These are phyloP conservation scores for Tetradesmus lagerheimii DNA, from an alignment of 139 green algal genomes.

Conservation along the genomic window DNA sequence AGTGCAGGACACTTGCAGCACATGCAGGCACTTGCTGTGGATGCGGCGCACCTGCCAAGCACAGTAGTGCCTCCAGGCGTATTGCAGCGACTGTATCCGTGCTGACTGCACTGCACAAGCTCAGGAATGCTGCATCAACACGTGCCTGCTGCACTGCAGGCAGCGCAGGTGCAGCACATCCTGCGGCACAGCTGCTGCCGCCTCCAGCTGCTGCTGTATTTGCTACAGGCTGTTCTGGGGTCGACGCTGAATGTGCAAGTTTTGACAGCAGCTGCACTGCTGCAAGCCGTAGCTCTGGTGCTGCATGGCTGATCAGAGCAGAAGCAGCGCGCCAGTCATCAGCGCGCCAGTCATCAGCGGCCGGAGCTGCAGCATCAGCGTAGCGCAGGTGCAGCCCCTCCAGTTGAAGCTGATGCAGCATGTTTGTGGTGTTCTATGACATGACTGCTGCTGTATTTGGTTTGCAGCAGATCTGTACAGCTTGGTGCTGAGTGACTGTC, in stretches of 20 bases:
- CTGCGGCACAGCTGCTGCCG: not conserved
- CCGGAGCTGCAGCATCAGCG: not conserved
- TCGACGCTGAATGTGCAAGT: not conserved
- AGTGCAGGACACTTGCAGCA: too few relatives aligned
- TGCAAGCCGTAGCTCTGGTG: not conserved
- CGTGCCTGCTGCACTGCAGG: not conserved
- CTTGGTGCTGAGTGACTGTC: not conserved
- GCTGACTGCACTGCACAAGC: not conserved
- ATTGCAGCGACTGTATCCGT: conserved; percentile 6
- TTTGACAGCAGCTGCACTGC: conserved; percentile 7
- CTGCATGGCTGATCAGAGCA: not conserved
- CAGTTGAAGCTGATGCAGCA: not conserved
- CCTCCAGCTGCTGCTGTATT: not conserved
- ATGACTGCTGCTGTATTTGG: too few relatives aligned
- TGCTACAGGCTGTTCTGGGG: not conserved
- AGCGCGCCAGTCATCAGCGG: not conserved
- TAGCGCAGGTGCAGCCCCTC: conserved; percentile 10
- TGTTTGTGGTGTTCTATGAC: not conserved
- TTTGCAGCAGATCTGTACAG: not conserved
- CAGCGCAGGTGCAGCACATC: not conserved
- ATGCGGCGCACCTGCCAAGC: not conserved
- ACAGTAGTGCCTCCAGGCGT: not conserved
- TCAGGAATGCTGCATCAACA: conserved; percentile 7
- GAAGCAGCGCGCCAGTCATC: not conserved
- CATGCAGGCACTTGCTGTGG: not conserved